phyloP scores from a whole-genome alignment of 2,329 filamentous ascomycete species.

The Albifimbria verrucaria region DNA sequence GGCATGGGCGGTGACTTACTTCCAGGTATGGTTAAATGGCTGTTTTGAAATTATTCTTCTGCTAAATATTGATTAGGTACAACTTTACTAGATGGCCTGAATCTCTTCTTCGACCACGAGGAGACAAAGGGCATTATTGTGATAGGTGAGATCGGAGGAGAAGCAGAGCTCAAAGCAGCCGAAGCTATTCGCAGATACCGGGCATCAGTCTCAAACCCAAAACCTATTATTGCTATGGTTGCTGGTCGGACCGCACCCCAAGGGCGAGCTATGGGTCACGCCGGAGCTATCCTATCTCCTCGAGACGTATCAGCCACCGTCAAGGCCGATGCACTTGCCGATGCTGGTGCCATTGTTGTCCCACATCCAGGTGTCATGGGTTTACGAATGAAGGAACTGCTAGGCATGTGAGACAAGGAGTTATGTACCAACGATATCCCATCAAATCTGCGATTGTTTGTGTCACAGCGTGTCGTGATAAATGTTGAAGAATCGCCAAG shows the following conservation, averaged over 20 bases:
- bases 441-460: too few species aligned
- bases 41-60: not conserved
- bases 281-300: constrained; percentile 54
- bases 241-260: constrained; percentile 60
- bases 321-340: constrained; percentile 29
- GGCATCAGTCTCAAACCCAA: constrained; percentile 53
- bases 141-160: constrained; percentile 70
- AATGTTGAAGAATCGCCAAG: too few species aligned
- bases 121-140: constrained; percentile 70
- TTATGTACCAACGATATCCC: not conserved
- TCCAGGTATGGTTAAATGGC: constrained; percentile 44
- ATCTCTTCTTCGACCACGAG: constrained; percentile 62
- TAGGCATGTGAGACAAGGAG: constrained; percentile 12
- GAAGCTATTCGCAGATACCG: constrained; percentile 67
- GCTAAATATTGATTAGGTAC: constrained; percentile 35
- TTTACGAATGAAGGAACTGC: constrained; percentile 26
- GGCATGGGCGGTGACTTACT: constrained; percentile 76
- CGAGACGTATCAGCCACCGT: constrained; percentile 26
- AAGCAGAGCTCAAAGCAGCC: constrained; percentile 67
- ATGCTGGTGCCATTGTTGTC: constrained; percentile 33
- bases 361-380: constrained; percentile 37
- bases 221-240: constrained; percentile 62
- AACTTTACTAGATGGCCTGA: constrained; percentile 67
- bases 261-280: constrained; percentile 68
- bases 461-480: too few species aligned